These are phyloP conservation scores for Astrocystis sublimbata DNA, from an alignment of 495 filamentous ascomycete genomes.

Conservation along the genomic window DNA sequence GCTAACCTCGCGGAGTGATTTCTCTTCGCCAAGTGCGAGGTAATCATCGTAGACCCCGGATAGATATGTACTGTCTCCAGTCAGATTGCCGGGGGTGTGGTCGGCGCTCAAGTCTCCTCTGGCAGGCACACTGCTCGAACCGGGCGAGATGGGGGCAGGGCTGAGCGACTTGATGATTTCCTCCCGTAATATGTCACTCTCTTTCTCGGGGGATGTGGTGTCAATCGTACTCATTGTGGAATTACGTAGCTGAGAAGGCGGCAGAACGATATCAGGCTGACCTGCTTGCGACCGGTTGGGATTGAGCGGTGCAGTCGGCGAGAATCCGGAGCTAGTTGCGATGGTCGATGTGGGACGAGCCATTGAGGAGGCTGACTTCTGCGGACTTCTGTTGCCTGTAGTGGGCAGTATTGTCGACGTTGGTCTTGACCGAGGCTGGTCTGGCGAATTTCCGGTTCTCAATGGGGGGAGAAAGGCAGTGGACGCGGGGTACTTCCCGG, in stretches of 20 bases:
- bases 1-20: slow-evolving; percentile 28
- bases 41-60: slow-evolving; percentile 50
- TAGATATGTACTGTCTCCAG: slow-evolving; percentile 48
- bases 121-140: slow-evolving; percentile 15
- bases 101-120: slow-evolving; percentile 18
- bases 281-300: slow-evolving; percentile 30
- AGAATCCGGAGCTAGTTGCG: slow-evolving; percentile 29
- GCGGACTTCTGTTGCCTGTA: not conserved
- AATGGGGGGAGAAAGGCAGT: slow-evolving; percentile 25
- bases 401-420: not conserved
- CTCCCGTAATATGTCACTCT: slow-evolving; percentile 74
- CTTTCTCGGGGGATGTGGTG: slow-evolving; percentile 61
- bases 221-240: slow-evolving; percentile 59
- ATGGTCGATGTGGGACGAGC: slow-evolving; percentile 23
- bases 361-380: not conserved
- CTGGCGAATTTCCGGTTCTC: slow-evolving; percentile 17
- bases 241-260: slow-evolving; percentile 48
- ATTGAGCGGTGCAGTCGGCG: slow-evolving; percentile 54
- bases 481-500: slow-evolving; percentile 19
- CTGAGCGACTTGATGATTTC: slow-evolving; percentile 82
- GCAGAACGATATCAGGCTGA: slow-evolving; percentile 32
- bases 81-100: slow-evolving; percentile 22
- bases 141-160: slow-evolving; percentile 24
- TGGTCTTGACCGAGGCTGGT: slow-evolving; percentile 6
- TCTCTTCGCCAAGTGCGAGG: slow-evolving; percentile 39